phyloP scores from a whole-genome alignment of 139 green algal genomes.

The Trebouxia sp. region DNA sequence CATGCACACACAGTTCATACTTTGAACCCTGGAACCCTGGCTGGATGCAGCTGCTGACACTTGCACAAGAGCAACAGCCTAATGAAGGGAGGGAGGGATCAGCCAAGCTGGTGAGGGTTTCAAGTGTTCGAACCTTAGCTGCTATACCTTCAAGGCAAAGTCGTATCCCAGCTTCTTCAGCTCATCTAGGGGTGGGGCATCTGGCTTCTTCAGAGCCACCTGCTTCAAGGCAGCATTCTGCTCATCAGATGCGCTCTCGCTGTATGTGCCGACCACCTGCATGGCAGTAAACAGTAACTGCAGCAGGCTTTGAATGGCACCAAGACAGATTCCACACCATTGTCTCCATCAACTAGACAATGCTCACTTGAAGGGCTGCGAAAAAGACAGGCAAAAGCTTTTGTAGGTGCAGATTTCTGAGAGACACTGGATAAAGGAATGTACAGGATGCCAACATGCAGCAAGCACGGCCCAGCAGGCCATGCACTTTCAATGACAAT shows the following conservation, averaged over 20 bases:
- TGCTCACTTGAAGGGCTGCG: no score
- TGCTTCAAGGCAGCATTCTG: conserved; percentile 75
- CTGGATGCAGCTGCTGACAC: not conserved
- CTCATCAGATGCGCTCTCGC: conserved; percentile 75
- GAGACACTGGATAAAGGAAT: no score
- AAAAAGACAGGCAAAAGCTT: no score
- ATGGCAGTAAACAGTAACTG: not conserved
- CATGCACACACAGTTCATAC: no score
- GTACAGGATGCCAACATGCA: no score
- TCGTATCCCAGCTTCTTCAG: conserved; percentile 39
- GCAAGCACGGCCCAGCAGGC: no score
- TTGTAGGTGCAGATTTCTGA: no score
- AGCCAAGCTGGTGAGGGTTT: not conserved
- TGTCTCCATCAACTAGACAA: no score
- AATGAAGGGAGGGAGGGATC: no score
- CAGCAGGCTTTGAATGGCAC: not conserved
- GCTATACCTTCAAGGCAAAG: conserved; percentile 53
- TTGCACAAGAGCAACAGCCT: not conserved
- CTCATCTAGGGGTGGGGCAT: conserved; percentile 40
- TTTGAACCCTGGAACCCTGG: no score
- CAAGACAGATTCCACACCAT: no score
- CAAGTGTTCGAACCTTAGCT: not conserved
- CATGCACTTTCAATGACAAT: no score
- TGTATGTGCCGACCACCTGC: conserved; percentile 80
- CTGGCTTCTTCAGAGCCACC: conserved; percentile 45